Base-by-base conservation (phyloP, 352 stramenopile genomes). In the Phytophthora fragariaefolia region DNA sequence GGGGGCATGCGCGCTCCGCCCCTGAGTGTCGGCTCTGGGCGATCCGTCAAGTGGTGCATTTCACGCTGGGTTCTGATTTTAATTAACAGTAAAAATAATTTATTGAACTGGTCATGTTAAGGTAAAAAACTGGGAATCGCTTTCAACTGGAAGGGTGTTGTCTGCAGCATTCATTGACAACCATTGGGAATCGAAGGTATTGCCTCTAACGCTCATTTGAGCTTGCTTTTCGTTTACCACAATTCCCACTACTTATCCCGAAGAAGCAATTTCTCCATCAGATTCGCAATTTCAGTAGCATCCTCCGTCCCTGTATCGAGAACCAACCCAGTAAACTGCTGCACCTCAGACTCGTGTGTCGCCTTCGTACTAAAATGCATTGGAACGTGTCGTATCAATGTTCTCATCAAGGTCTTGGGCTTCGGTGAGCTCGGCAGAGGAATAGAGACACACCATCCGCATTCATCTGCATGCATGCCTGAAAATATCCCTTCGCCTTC, bases 381-480 rank as follows among this genome's bases (percentile, higher is more conserved):
- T 7, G 64, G 64, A 2, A 63, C 50, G 17, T 63, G 23, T 18
- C 58, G 64, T 9, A 72, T 58, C n/a, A 60, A 58, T 13, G 51
- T 68, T n/a, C 50, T 20, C 1, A 36, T 22, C 8, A 72, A 38
- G 12, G 64, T 63, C 0, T 34, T 46, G n/a, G 42, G 12, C 9
- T 58, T n/a, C 0, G 50, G 26, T 4, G 45, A 32, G 12, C 13
- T 53, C 4, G 58, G 28, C 22, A 58, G 23, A 1, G 64, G 64
- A 40, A 48, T 30, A 7, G 50, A 52, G 1, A 68, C 23, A 22
- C 49, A 63, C 58, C 57, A 68, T 0, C 64, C 64, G 13, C 20
- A 26, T 38, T 72, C 64, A 45, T 72, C 64, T 4, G 64, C 49
- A 15, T 72, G 64, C 64, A 72, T 72, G 5, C 62, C 62, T 3